Evolutionary conservation across 2,329 filamentous ascomycete species (phyloP).

Genomic region (Fusarium pseudograminearum): DNA sequence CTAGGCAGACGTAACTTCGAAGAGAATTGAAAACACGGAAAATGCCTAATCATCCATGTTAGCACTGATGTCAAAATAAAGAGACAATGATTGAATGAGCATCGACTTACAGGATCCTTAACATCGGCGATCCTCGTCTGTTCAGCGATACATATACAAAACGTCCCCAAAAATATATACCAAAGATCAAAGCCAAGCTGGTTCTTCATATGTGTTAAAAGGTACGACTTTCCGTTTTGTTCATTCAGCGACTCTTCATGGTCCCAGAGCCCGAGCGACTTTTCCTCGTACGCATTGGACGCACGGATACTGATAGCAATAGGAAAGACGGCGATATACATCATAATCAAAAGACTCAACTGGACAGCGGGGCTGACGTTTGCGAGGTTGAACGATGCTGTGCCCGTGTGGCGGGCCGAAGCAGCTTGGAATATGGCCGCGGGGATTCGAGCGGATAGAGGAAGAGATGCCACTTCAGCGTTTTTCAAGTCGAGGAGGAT

Average conservation of each 20-base stretch:
- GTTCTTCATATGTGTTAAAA: conserved; percentile 45
- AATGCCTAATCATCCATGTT: conserved; percentile 36
- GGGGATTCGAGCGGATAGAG: conserved; percentile 57
- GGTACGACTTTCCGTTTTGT: conserved; percentile 42
- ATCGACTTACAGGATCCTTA: conserved; percentile 37
- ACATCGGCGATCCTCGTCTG: conserved; percentile 35
- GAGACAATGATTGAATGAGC: fast-evolving
- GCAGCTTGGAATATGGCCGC: conserved; percentile 69
- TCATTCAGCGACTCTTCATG: conserved; percentile 39
- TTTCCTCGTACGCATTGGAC: conserved; percentile 71
- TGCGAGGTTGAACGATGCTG: conserved; percentile 62
- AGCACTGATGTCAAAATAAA: background rate
- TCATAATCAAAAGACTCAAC: conserved; percentile 71
- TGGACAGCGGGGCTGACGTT: conserved; percentile 66
- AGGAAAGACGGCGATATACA: conserved; percentile 72
- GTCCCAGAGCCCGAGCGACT: conserved; percentile 69
- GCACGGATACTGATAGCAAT: conserved; percentile 71
- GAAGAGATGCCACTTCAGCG: conserved; percentile 54
- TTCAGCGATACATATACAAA: conserved; percentile 51
- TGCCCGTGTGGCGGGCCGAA: conserved; percentile 61
- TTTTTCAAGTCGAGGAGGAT: conserved; percentile 64
- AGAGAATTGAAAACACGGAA: conserved; percentile 48
- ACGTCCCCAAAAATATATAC: conserved; percentile 55
- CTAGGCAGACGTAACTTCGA: conserved; percentile 52
- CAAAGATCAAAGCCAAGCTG: conserved; percentile 54